Base-by-base conservation (phyloP, 208 protist genomes). In the Leishmania tropica region DNA sequence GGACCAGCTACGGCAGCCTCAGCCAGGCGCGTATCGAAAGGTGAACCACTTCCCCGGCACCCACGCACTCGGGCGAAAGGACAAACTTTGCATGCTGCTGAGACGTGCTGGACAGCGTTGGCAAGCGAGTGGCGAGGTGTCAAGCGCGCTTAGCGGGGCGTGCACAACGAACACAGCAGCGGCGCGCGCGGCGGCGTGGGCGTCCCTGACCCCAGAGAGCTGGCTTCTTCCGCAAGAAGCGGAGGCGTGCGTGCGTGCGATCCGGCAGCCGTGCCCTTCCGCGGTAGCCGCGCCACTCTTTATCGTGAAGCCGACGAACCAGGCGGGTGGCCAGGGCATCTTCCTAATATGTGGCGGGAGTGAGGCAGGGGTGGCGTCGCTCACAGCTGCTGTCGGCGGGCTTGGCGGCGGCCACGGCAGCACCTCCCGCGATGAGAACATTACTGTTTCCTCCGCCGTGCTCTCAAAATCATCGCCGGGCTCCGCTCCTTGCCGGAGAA, bases 41-140 rank as follows among this genome's bases (percentile, higher is more conserved):
- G 83, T 98, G 45, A 99, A 99, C 77, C 97, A 98, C 84, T 97
- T 99, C 65, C 97, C 96, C 10, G 92, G 91, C 8, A 97, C 92
- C 19, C 92, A 90, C 83, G 80, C 90, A 45, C 87, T 98, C 58
- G 92, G 89, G 31, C 86, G 92, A 42, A 98, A 98, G 78, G 93
- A 96, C 76, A 83, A 86, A 42, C 87, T 98, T 31, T 94, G 94
- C 64, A 79, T 76, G 28, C 83, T 90, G 48, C 81, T 98, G 68
- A 75, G 81, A 7, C 71, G 48, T 7, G 86, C 85, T 28, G 78
- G 6, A 67, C 77, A 75, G 82, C 87, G 86, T 42, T 84, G 71
- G 87, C 72, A 21, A 48, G 21, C 58, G n/a, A 56, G 62, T 19
- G 60, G 48, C 54, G 28, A 56, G 53, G 24, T 13, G 31, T 42